Percentiles rank a stretch among this genome's conserved stretches.
phyloP scores from a whole-genome alignment of 305 asterid species.

The Fraxinus angustifolia region DNA sequence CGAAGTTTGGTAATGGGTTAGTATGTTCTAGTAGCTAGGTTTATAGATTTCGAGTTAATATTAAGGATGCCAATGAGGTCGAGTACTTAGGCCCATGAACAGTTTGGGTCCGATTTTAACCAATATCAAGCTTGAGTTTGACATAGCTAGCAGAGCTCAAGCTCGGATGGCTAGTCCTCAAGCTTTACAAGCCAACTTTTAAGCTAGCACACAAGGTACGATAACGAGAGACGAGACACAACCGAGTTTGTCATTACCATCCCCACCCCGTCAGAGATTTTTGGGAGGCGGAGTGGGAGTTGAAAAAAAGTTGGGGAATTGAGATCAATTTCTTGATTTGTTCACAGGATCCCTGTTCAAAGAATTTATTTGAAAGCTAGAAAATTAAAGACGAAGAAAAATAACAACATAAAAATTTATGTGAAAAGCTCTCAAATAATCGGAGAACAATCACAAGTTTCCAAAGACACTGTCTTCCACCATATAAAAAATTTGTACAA shows the following conservation, averaged over 20 bases:
- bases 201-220: not conserved
- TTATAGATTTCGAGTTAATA: too few relatives aligned
- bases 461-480: not conserved
- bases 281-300: not conserved
- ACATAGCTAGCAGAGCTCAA: not conserved
- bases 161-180: not conserved
- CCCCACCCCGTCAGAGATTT: not conserved
- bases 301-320: not conserved
- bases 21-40: not conserved
- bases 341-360: not conserved
- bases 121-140: not conserved
- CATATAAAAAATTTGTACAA: not conserved
- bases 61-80: not conserved
- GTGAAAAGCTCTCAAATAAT: not conserved
- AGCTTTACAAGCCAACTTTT: not conserved
- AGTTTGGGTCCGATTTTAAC: not conserved
- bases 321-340: not conserved
- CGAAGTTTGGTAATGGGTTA: not conserved
- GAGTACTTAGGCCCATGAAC: not conserved
- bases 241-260: not conserved
- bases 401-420: too few relatives aligned
- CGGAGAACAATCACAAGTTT: not conserved
- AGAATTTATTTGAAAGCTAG: not conserved
- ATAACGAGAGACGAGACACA: not conserved
- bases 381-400: not conserved